A percentile compares a stretch with the other conserved stretches of the same genome.
phyloP scores from a whole-genome alignment of 139 green algal species.

The Zygnema cylindricum region DNA sequence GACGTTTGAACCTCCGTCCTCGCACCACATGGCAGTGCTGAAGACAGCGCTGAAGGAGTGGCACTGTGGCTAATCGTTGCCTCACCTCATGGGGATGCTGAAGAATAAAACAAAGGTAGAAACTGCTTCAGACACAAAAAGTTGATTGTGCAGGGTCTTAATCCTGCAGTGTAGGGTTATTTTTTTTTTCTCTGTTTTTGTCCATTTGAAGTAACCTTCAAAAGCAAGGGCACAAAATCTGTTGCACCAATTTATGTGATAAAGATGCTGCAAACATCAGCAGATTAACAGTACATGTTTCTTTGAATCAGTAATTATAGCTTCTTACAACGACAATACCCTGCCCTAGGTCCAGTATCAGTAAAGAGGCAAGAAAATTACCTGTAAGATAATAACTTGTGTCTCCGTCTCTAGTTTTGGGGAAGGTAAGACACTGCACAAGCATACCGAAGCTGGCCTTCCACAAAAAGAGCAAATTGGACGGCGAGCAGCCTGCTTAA shows the following conservation, averaged over 20 bases:
- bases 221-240: neutral
- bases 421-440: neutral
- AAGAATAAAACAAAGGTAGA: neutral
- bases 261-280: neutral
- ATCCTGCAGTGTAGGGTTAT: neutral
- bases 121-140: neutral
- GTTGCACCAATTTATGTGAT: too few relatives aligned
- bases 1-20: conserved; percentile 10
- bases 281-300: neutral
- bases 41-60: conserved; percentile 9
- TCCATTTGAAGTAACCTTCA: neutral
- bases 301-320: too few relatives aligned
- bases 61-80: conserved; percentile 24
- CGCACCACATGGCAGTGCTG: neutral
- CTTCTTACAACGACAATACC: too few relatives aligned
- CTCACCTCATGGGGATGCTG: conserved; percentile 32
- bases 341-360: too few relatives aligned
- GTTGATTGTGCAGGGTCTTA: neutral
- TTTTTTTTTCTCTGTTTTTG: neutral
- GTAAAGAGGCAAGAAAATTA: neutral
- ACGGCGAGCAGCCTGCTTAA: neutral
- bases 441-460: conserved; percentile 5
- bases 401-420: neutral
- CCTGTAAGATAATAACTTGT: conserved; percentile 9
- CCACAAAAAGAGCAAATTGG: neutral